These are phyloP conservation scores for Starmerella powellii DNA, from an alignment of 805 yeast genomes.

Conservation along the genomic window DNA sequence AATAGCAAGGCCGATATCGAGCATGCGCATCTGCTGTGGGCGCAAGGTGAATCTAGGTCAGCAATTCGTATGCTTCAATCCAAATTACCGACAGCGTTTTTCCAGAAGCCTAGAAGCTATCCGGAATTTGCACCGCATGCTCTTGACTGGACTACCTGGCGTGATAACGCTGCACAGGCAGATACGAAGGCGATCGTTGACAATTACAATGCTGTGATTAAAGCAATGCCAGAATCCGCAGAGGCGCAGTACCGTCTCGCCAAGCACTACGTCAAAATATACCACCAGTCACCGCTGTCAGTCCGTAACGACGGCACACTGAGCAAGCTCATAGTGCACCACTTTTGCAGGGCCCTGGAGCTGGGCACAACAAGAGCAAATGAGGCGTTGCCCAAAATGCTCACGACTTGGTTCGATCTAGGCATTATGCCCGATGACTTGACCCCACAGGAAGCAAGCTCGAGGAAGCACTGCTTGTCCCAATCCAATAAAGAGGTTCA, in stretches of 20 bases:
- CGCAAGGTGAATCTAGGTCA: conserved; percentile 72
- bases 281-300: conserved; percentile 36
- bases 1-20: conserved; percentile 12
- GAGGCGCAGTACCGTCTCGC: conserved; percentile 74
- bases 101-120: conserved; percentile 8
- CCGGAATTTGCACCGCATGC: conserved; percentile 38
- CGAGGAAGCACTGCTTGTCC: conserved; percentile 9
- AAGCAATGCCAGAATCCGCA: conserved; percentile 50
- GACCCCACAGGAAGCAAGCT: not conserved
- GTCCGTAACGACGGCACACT: conserved; percentile 31
- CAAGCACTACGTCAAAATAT: conserved; percentile 59
- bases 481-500: conserved; percentile 11
- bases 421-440: conserved; percentile 11
- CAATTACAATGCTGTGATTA: conserved; percentile 52
- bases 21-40: conserved; percentile 58
- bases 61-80: conserved; percentile 58
- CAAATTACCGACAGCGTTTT: conserved; percentile 24
- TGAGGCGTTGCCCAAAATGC: conserved; percentile 78
- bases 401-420: conserved; percentile 63
- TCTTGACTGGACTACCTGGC: conserved; percentile 75
- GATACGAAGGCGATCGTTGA: conserved; percentile 59
- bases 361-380: conserved; percentile 54
- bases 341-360: conserved; percentile 48
- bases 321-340: conserved; percentile 43
- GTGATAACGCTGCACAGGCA: conserved; percentile 73